These are phyloP conservation scores for Clonostachys rhizophaga DNA, from an alignment of 2,329 filamentous ascomycete genomes.

Conservation along the genomic window DNA sequence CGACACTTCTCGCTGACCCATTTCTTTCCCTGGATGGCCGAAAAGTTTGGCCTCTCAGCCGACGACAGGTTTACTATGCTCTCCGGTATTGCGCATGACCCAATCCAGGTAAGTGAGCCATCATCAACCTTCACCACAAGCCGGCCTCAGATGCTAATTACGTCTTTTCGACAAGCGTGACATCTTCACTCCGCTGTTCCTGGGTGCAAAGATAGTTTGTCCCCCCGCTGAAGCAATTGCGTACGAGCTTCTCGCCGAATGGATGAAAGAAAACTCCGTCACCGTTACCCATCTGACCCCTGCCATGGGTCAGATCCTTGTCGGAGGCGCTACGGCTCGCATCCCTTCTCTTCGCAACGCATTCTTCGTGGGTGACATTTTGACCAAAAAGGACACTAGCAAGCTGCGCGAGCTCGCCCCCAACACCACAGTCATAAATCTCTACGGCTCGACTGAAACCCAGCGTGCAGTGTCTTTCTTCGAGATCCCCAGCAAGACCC, in stretches of 20 bases:
- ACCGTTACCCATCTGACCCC: constrained; percentile 81
- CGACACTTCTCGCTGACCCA: constrained; percentile 80
- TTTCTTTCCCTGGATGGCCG: constrained; percentile 92
- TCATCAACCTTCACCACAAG: no score
- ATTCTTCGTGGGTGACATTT: constrained; percentile 96
- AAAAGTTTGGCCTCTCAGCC: constrained; percentile 69
- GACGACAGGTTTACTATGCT: constrained; percentile 78
- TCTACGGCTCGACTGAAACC: constrained; percentile 8
- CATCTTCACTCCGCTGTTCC: constrained; percentile 86
- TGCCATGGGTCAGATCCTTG: constrained; percentile 50
- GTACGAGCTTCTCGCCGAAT: constrained; percentile 81
- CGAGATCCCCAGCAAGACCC: constrained; percentile 63
- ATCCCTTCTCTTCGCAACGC: constrained; percentile 74
- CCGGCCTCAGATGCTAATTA: no score
- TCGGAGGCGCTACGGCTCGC: constrained; percentile 71
- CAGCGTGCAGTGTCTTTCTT: constrained; percentile 67
- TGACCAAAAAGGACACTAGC: constrained; percentile 79
- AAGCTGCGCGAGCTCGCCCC: constrained; percentile 70
- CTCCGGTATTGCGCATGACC: constrained; percentile 77
- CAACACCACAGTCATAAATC: constrained; percentile 5
- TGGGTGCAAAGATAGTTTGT: constrained; percentile 75
- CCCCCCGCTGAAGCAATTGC: constrained; percentile 75
- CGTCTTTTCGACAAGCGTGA: constrained; percentile 43
- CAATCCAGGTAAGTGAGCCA: constrained; percentile 26
- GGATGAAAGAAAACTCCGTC: constrained; percentile 72